phyloP scores from a whole-genome alignment of 1,284 basidiomycete species.

The Albatrellus sp. region DNA sequence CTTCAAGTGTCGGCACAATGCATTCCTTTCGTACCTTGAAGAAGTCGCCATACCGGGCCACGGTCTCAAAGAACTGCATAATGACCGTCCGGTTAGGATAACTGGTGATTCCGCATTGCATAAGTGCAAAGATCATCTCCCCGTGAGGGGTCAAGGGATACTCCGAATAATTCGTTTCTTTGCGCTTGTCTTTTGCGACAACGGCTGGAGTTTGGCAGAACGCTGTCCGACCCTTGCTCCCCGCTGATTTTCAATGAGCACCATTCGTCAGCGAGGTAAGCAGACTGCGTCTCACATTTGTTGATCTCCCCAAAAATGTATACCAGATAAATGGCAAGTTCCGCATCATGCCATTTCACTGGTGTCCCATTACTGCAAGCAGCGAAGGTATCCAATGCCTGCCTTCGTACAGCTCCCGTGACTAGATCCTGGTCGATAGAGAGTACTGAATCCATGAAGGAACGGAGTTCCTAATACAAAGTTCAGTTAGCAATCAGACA shows the following conservation, averaged over 20 bases:
- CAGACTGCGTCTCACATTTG: constrained; percentile 40
- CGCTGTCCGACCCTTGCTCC: constrained; percentile 62
- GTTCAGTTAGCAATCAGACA: constrained; percentile 2
- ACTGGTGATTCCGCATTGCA: constrained; percentile 72
- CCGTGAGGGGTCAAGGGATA: constrained; percentile 87
- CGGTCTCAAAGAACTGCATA: constrained; percentile 90
- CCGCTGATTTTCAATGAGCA: constrained; percentile 26
- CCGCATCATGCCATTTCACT: constrained; percentile 88
- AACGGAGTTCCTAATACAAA: constrained; percentile 56
- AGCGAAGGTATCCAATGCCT: constrained; percentile 64
- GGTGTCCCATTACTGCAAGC: constrained; percentile 47
- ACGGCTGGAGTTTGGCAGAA: constrained; percentile 61
- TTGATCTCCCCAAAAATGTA: constrained; percentile 92
- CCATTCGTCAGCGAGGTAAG: constrained; percentile 1
- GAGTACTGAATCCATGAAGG: constrained; percentile 72
- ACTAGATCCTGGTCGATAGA: constrained; percentile 77
- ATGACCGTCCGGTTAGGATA: constrained; percentile 86
- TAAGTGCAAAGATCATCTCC: constrained; percentile 77
- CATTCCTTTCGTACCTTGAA: constrained; percentile 87
- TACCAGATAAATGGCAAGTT: constrained; percentile 85
- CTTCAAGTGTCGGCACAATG: constrained; percentile 77
- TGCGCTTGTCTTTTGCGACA: constrained; percentile 53
- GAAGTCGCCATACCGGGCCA: constrained; percentile 88
- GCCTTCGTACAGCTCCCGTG: constrained; percentile 55
- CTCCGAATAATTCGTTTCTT: constrained; percentile 65